phyloP scores from a whole-genome alignment of 164 flowering plant genomes.

The Stephania yunnanensis region DNA sequence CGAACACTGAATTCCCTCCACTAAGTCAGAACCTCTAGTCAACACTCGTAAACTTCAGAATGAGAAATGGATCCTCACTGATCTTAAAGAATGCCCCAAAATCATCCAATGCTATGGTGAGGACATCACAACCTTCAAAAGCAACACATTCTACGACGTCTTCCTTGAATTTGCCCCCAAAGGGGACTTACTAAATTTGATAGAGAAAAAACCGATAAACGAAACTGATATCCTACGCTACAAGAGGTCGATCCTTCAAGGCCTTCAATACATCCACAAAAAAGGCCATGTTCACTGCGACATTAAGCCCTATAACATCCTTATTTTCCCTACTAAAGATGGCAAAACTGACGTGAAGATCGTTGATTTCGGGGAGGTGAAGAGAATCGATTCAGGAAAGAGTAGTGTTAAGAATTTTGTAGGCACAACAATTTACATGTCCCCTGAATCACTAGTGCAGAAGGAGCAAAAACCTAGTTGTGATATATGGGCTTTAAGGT shows the following conservation, averaged over 20 bases:
- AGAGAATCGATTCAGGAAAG: slow-evolving; percentile 14
- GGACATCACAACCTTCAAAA: slow-evolving; percentile 27
- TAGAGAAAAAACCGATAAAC: slow-evolving; percentile 30
- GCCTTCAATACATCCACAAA: slow-evolving; percentile 40
- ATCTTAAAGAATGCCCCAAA: slow-evolving; percentile 29
- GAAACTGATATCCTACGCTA: slow-evolving; percentile 36
- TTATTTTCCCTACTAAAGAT: slow-evolving; percentile 23
- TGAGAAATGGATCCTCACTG: slow-evolving; percentile 38
- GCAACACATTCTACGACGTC: slow-evolving; percentile 36
- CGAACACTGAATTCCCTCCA: slow-evolving; percentile 3
- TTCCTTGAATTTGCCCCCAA: slow-evolving; percentile 54
- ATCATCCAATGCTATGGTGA: slow-evolving; percentile 49
- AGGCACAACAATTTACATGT: slow-evolving; percentile 58
- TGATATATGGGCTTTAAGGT: slow-evolving; percentile 69
- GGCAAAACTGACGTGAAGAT: slow-evolving; percentile 37
- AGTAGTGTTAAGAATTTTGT: not conserved
- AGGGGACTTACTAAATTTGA: slow-evolving; percentile 45
- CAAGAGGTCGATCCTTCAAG: slow-evolving; percentile 39
- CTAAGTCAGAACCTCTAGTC: slow-evolving; percentile 26
- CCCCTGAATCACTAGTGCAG: slow-evolving; percentile 44
- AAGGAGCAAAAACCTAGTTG: slow-evolving; percentile 30
- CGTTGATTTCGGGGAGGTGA: slow-evolving; percentile 79
- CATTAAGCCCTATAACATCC: slow-evolving; percentile 61
- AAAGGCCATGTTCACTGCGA: slow-evolving; percentile 77
- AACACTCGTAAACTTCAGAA: slow-evolving; percentile 29